Percentiles rank a stretch among this genome's conserved stretches.
phyloP scores from a whole-genome alignment of 345 rosid species.

The Eucalyptus curtisii region DNA sequence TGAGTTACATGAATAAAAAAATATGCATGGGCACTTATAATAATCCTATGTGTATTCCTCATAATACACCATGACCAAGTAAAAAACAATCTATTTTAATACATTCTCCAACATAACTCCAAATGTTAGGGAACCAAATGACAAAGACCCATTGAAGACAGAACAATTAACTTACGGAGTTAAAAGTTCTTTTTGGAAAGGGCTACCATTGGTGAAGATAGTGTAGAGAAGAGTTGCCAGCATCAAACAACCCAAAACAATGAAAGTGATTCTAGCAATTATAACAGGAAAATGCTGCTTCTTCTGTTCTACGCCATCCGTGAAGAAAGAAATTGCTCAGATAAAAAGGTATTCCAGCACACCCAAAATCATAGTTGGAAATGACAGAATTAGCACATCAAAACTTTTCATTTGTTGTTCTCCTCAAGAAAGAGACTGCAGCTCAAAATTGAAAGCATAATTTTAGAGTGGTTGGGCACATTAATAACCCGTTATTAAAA shows the following conservation, averaged over 20 bases:
- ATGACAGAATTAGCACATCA: neutral
- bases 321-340: neutral
- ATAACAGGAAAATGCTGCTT: constrained; percentile 36
- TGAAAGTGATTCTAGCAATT: constrained; percentile 43
- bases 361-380: neutral
- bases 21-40: neutral
- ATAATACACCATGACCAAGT: neutral
- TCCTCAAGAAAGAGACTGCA: neutral
- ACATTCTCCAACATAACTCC: neutral
- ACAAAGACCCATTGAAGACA: neutral
- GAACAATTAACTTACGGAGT: constrained; percentile 48
- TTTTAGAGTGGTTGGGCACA: neutral
- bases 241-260: constrained; percentile 56
- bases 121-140: neutral
- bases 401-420: neutral
- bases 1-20: neutral
- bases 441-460: neutral
- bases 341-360: neutral
- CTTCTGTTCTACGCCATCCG: constrained; percentile 27
- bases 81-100: neutral
- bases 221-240: constrained; percentile 63
- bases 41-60: neutral
- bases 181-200: constrained; percentile 68
- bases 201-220: constrained; percentile 57
- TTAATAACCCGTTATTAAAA: neutral